Conservation (phyloP, 2,329 filamentous ascomycete genomes). For the Macrophomina phaseolina region DNA sequence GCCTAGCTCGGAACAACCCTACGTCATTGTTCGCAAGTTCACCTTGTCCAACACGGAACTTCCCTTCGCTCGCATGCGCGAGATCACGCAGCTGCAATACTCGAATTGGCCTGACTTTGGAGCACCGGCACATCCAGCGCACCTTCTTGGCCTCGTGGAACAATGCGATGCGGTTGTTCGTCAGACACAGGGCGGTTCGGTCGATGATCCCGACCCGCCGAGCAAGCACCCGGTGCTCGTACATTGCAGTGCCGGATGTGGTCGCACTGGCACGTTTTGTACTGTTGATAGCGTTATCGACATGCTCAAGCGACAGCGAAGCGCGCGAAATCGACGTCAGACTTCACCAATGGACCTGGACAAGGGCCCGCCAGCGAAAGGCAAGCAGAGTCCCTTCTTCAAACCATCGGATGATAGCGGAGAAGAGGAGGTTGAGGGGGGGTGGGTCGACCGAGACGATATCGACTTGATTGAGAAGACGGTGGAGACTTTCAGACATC, state of each 20-base stretch:
- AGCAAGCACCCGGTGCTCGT: conserved; percentile 77
- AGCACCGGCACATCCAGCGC: conserved; percentile 83
- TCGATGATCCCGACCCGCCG: conserved; percentile 61
- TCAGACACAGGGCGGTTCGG: conserved; percentile 53
- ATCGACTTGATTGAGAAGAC: conserved; percentile 84
- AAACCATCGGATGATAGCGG: neutral
- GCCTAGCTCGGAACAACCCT: conserved; percentile 65
- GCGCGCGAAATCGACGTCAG: conserved; percentile 40
- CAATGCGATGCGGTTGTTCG: conserved; percentile 76
- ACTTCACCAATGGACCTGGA: conserved; percentile 54
- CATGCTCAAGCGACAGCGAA: conserved; percentile 87
- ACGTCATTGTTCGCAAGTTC: conserved; percentile 86
- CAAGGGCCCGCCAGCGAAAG: neutral
- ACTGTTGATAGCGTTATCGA: conserved; percentile 95
- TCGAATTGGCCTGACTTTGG: conserved; percentile 98
- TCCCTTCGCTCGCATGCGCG: conserved; percentile 84
- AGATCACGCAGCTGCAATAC: conserved; percentile 94
- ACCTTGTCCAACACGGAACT: conserved; percentile 76
- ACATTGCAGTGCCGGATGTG: conserved; percentile 95
- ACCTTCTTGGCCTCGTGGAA: conserved; percentile 88
- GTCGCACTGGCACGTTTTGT: conserved; percentile 94
- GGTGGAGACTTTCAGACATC: conserved; percentile 86
- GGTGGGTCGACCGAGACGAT: conserved; percentile 73
- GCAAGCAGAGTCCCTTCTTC: conserved; percentile 29
- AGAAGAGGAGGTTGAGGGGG: conserved; percentile 51